These are phyloP conservation scores for Rhizophagus clarus DNA, from an alignment of 192 early-diverging fungal genomes.

Conservation along the genomic window DNA sequence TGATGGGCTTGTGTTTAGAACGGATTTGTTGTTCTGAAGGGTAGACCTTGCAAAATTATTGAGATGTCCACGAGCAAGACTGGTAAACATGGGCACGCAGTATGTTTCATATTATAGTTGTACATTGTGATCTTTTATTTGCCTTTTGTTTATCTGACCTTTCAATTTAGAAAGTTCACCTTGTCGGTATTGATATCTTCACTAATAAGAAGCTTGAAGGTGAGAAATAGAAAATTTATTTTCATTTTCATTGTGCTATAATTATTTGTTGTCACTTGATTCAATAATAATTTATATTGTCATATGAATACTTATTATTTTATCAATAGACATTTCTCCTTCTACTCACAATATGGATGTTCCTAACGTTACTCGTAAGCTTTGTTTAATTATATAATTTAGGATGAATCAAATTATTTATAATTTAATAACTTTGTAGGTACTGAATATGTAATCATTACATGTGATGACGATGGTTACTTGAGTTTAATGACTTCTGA, in stretches of 20 bases:
- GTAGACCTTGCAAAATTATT: constrained; percentile 99
- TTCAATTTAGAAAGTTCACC: constrained; percentile 81
- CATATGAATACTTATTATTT: not conserved
- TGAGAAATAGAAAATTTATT: not conserved
- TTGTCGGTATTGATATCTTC: constrained; percentile 95
- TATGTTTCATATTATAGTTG: not conserved
- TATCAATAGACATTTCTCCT: constrained; percentile 83
- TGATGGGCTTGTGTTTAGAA: constrained; percentile 44
- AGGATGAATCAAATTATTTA: not conserved
- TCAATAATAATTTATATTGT: not conserved
- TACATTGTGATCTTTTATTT: not conserved
- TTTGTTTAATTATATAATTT: not conserved
- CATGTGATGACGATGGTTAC: constrained; percentile 88
- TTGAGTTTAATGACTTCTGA: constrained; percentile 80
- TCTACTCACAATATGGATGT: constrained; percentile 99
- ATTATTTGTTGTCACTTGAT: too few relatives aligned
- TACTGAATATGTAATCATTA: constrained; percentile 79
- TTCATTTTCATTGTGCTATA: too few relatives aligned
- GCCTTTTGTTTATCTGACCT: too few relatives aligned
- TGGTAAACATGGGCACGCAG: constrained; percentile 99
- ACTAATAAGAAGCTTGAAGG: constrained; percentile 94
- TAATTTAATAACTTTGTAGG: constrained; percentile 7
- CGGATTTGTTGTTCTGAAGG: constrained; percentile 98
- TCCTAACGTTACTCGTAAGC: constrained; percentile 82
- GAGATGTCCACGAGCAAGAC: constrained; percentile 99